These are phyloP conservation scores for Polytrichum formosum DNA, from an alignment of 225 moss, liverwort and hornwort genomes.

Conservation along the genomic window DNA sequence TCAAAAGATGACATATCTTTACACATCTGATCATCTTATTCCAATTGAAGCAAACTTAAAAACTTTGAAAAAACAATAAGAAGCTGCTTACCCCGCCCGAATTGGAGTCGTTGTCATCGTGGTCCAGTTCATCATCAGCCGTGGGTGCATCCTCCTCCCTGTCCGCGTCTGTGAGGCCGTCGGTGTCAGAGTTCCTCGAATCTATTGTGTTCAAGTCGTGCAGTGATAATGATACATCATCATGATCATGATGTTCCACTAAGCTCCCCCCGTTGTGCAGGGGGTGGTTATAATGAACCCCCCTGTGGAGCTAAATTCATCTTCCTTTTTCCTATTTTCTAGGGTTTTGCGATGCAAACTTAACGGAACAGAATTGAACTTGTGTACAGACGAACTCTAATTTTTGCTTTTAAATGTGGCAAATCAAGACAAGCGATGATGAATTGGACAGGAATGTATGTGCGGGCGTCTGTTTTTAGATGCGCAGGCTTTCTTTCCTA, in stretches of 20 bases:
- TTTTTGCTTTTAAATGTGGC: too few species aligned
- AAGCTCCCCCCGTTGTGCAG: slow-evolving; percentile 56
- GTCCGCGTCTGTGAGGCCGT: slow-evolving; percentile 75
- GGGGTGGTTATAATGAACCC: slow-evolving; percentile 69
- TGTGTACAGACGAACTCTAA: too few species aligned
- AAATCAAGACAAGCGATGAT: too few species aligned
- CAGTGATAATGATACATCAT: slow-evolving; percentile 37
- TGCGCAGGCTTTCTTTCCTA: too few species aligned
- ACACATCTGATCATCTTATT: too few species aligned
- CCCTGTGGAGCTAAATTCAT: slow-evolving; percentile 67
- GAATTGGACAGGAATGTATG: too few species aligned
- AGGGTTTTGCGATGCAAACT: slow-evolving; percentile 15
- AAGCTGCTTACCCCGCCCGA: slow-evolving; percentile 67
- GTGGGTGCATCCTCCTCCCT: slow-evolving; percentile 65
- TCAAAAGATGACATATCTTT: too few species aligned
- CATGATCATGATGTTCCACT: slow-evolving; percentile 30
- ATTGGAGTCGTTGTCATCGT: slow-evolving; percentile 94
- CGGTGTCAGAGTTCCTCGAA: slow-evolving; percentile 81
- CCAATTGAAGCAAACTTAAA: too few species aligned
- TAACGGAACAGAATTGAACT: too few species aligned
- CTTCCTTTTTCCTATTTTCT: slow-evolving; percentile 28
- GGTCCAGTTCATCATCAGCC: slow-evolving; percentile 82
- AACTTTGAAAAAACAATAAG: too few species aligned
- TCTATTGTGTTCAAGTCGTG: slow-evolving; percentile 96
- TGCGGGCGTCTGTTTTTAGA: slow-evolving; percentile 18